phyloP scores from a whole-genome alignment of 2,329 filamentous ascomycete genomes.

The Alternaria atra region DNA sequence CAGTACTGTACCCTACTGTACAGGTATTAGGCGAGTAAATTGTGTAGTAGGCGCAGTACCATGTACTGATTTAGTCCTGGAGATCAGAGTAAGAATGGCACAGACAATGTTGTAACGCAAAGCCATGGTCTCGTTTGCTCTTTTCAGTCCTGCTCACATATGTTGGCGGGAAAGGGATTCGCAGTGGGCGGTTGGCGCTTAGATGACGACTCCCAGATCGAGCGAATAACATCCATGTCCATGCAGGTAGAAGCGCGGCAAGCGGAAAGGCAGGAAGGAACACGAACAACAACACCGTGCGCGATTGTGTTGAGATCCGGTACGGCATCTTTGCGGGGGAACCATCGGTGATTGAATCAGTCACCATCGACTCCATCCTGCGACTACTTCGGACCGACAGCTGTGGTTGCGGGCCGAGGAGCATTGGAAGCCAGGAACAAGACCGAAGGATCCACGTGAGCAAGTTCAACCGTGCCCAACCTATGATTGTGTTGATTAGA shows the following conservation, averaged over 20 bases:
- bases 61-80: background rate
- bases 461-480: background rate
- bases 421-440: background rate
- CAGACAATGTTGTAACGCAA: background rate
- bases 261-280: background rate
- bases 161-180: fast-evolving
- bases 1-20: background rate
- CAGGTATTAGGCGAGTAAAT: background rate
- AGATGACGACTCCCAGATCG: background rate
- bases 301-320: background rate
- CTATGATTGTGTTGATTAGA: background rate
- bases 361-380: background rate
- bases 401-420: background rate
- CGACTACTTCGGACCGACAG: constrained; percentile 6
- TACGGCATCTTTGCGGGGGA: background rate
- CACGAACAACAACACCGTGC: constrained; percentile 3
- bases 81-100: background rate
- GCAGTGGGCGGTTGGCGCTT: too few relatives aligned
- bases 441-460: constrained; percentile 3
- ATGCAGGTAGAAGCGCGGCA: background rate
- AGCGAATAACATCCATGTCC: background rate
- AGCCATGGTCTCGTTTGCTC: background rate
- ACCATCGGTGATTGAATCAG: constrained; percentile 2
- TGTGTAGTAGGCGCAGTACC: background rate
- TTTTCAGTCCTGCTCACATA: background rate